These are phyloP conservation scores for Fusarium pilosicola DNA, from an alignment of 2,329 filamentous ascomycete genomes.

Conservation along the genomic window DNA sequence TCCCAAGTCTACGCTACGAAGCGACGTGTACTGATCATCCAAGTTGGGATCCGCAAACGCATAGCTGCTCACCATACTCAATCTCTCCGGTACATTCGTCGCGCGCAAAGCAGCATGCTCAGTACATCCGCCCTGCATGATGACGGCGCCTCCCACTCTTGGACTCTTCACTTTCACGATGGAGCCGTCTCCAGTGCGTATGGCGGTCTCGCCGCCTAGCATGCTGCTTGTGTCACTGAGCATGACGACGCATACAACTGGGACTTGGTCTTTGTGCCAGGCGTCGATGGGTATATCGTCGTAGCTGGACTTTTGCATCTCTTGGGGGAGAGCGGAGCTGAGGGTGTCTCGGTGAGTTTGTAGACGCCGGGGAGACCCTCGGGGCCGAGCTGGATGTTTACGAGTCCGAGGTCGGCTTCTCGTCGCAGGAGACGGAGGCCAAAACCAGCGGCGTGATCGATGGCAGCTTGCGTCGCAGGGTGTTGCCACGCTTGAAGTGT, in stretches of 20 bases:
- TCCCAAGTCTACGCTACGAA: not conserved
- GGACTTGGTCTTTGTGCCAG: conserved; percentile 28
- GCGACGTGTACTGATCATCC: conserved; percentile 1
- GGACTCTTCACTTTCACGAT: not conserved
- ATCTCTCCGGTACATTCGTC: not conserved
- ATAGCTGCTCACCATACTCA: conserved; percentile 1
- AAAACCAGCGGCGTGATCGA: not conserved
- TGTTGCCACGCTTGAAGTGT: not conserved
- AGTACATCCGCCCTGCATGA: conserved; percentile 1
- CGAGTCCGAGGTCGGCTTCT: not conserved
- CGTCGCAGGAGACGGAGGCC: not conserved
- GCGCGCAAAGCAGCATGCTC: not conserved
- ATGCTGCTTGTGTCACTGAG: conserved; percentile 26
- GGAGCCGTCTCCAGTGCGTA: not conserved
- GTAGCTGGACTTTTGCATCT: not conserved
- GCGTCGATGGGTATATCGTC: conserved; percentile 8
- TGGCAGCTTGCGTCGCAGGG: not conserved
- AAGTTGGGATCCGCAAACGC: not conserved
- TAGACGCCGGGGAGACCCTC: not conserved
- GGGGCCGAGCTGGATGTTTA: not conserved
- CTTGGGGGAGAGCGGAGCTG: not conserved
- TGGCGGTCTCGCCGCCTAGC: conserved; percentile 27
- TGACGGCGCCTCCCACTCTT: not conserved
- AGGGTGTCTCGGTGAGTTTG: not conserved
- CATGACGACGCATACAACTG: conserved; percentile 27